Evolutionary conservation across 345 rosid genomes (phyloP), one percentile per base, ranked within the genome.

Genomic region (Zanthoxylum bungeanum): DNA sequence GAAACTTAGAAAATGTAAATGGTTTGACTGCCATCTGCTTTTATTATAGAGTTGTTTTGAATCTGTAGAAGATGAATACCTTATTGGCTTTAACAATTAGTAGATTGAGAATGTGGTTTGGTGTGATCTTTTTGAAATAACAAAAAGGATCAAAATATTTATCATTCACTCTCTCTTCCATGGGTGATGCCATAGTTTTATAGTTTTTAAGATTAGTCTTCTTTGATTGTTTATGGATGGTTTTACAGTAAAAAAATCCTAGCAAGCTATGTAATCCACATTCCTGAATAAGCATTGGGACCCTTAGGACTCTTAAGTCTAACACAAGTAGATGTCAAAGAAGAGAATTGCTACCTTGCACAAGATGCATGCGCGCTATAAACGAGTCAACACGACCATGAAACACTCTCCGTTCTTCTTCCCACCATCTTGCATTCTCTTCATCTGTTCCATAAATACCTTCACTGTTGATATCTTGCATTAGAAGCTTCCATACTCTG

Each of bases 291-390:
- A 65, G 44, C 51, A 47, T 57, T 64, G 34, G 50, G 25, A 14
- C 42, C 24, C 3, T 33, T 36, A 44, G 69, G 22, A 24, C 25
- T 70, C 14, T 59, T 7, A 70, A 37, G 59, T 59, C 34, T n/a
- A 39, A 64, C 27, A 53, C 10, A 70, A 50, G 73, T 49, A 55
- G 53, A 60, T 74, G 51, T 46, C 4, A 42, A 42, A 33, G 47
- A 70, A 75, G 25, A 63, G 44, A 30, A 25, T 50, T 27, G 28
- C 33, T 83, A 95, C 99, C 99, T 91, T 95, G 99, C 33, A 95
- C 93, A 62, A 92, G 97, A 83, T 89, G 99, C 99, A 95, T 95
- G 53, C 94, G 84, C 28, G 96, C 96, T 69, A 95, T 91, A 68
- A 95, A 95, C 10, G 98, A 89, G 70, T 91, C 89, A 9, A 88